phyloP scores from a whole-genome alignment of 768 basidiomycete genomes.

The Kwoniella pini region DNA sequence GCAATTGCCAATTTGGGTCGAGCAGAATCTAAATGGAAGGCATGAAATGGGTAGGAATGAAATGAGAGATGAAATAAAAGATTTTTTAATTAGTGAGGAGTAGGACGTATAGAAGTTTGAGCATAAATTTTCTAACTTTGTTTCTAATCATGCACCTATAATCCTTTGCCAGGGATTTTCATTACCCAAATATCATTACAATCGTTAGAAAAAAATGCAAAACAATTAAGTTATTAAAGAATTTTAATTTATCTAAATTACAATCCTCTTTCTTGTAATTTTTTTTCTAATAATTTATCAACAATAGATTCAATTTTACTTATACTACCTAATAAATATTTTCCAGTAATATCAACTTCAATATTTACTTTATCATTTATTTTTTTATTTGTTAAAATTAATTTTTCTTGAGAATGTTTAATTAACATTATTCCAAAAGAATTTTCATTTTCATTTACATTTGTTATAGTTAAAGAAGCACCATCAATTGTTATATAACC shows the following conservation, averaged over 20 bases:
- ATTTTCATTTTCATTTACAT: constrained; percentile 58
- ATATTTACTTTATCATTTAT: constrained; percentile 85
- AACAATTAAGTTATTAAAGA: no score
- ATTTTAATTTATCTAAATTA: neutral
- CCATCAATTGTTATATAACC: constrained; percentile 95
- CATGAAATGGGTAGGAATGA: constrained; percentile 18
- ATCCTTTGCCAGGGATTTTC: neutral
- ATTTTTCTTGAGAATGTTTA: constrained; percentile 84
- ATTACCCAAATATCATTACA: no score
- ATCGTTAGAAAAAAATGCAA: no score
- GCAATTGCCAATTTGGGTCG: constrained; percentile 40
- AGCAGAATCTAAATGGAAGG: constrained; percentile 14
- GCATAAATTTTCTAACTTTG: no score
- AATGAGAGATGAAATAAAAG: constrained; percentile 41
- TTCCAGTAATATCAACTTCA: constrained; percentile 62
- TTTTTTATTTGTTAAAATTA: constrained; percentile 73
- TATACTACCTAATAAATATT: constrained; percentile 48
- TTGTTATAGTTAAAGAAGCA: constrained; percentile 84
- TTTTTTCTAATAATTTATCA: constrained; percentile 46
- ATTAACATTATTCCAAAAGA: constrained; percentile 93
- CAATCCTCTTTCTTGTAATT: constrained; percentile 39
- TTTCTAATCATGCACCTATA: neutral
- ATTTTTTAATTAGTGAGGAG: constrained; percentile 38
- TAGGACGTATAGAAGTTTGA: neutral
- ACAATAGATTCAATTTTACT: constrained; percentile 39